Percentiles rank a stretch among this genome's conserved stretches.
Conservation (phyloP, 805 yeast species). For the Suhomyces faveliae region DNA sequence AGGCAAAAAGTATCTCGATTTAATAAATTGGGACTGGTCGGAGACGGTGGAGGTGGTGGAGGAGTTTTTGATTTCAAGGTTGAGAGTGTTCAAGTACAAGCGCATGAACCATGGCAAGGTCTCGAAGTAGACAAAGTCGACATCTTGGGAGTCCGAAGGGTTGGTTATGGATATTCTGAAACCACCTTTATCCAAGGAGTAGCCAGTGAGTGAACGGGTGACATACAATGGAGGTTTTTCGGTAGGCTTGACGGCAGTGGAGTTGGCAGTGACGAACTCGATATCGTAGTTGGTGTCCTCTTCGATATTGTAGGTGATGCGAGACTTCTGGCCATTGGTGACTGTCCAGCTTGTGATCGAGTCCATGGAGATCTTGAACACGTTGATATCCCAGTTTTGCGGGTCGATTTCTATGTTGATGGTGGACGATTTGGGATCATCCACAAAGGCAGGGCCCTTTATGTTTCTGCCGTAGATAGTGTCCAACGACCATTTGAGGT, state of each 20-base stretch:
- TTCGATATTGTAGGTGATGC: constrained; percentile 13
- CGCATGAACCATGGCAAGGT: constrained; percentile 92
- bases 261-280: constrained; percentile 43
- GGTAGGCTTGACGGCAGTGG: constrained; percentile 40
- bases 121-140: constrained; percentile 66
- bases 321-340: constrained; percentile 1
- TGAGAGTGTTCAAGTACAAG: constrained; percentile 70
- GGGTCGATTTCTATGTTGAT: constrained; percentile 45
- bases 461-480: constrained; percentile 71
- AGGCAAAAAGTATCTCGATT: constrained; percentile 63
- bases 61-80: constrained; percentile 30
- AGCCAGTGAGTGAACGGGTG: constrained; percentile 86
- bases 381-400: constrained; percentile 47
- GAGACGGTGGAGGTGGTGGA: constrained; percentile 17
- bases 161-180: constrained; percentile 76
- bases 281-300: constrained; percentile 33
- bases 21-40: constrained; percentile 36
- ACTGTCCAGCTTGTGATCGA: constrained; percentile 11
- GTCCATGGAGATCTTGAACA: constrained; percentile 17
- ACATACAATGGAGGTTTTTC: constrained; percentile 63
- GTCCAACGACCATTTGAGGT: constrained; percentile 51
- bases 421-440: constrained; percentile 37
- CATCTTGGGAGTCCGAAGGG: constrained; percentile 46
- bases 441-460: constrained; percentile 61
- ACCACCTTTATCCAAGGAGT: constrained; percentile 89